phyloP scores from a whole-genome alignment of 2,329 filamentous ascomycete species.

The Juglanconis oblonga region DNA sequence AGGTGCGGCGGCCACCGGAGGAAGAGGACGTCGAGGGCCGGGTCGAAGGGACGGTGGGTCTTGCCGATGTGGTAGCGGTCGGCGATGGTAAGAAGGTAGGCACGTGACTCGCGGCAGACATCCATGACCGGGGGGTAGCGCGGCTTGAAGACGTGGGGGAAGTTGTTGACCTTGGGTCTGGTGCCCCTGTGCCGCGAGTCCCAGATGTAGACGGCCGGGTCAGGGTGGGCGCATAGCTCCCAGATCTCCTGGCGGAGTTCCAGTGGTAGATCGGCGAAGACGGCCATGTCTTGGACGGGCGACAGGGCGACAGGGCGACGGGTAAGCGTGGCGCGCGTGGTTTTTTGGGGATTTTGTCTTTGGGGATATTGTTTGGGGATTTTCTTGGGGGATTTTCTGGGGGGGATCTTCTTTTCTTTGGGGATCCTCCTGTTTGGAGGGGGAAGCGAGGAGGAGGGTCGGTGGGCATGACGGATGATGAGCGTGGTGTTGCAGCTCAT shows the following conservation, averaged over 20 bases:
- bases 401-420: too few species aligned
- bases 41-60: neutral
- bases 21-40: constrained; percentile 30
- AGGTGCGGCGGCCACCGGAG: constrained; percentile 32
- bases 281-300: neutral
- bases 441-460: too few species aligned
- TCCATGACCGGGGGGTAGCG: neutral
- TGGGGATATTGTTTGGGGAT: too few species aligned
- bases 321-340: too few species aligned
- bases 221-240: neutral
- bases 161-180: too few species aligned
- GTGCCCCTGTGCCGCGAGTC: neutral
- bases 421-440: too few species aligned
- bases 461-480: too few species aligned
- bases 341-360: too few species aligned
- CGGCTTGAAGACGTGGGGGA: neutral
- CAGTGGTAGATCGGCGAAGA: neutral
- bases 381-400: too few species aligned
- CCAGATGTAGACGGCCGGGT: neutral
- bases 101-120: neutral
- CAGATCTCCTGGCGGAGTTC: neutral
- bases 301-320: too few species aligned
- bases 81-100: neutral
- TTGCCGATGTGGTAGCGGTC: neutral
- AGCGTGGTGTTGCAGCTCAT: too few species aligned